These are phyloP conservation scores for Camelina sativa DNA, from an alignment of 345 rosid genomes.

Conservation along the genomic window DNA sequence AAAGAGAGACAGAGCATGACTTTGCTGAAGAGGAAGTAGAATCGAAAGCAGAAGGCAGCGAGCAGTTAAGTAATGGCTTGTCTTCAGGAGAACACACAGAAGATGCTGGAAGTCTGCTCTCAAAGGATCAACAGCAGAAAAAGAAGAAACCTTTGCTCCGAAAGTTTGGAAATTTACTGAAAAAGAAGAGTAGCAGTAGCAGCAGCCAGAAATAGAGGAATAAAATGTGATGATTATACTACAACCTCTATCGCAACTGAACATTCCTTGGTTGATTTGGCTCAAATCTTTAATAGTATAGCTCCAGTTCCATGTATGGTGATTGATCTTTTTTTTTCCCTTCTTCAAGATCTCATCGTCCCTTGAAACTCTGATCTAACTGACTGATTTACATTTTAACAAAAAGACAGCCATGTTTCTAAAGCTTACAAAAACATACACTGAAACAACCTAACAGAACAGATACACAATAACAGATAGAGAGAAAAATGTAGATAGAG, in stretches of 20 bases:
- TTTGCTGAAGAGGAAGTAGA: slow-evolving; percentile 75
- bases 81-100: slow-evolving; percentile 58
- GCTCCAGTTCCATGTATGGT: slow-evolving; percentile 8
- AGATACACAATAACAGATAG: neutral
- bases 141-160: slow-evolving; percentile 90
- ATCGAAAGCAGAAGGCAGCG: slow-evolving; percentile 66
- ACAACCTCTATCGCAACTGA: slow-evolving; percentile 19
- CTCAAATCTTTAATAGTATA: slow-evolving; percentile 26
- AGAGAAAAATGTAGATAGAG: neutral
- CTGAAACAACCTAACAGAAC: neutral
- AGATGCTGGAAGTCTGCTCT: slow-evolving; percentile 58
- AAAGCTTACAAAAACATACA: neutral
- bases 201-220: slow-evolving; percentile 58
- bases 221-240: neutral
- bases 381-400: neutral
- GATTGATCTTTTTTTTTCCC: neutral
- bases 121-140: slow-evolving; percentile 73
- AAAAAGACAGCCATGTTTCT: slow-evolving; percentile 8
- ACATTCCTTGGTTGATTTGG: slow-evolving; percentile 28
- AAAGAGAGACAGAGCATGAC: slow-evolving; percentile 69
- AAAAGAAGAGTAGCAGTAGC: slow-evolving; percentile 64
- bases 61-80: slow-evolving; percentile 62
- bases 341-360: neutral
- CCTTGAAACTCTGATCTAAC: neutral
- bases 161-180: slow-evolving; percentile 87